Evolutionary conservation across 768 basidiomycete species (phyloP).

Genomic region (Pulveroboletus sp.): DNA sequence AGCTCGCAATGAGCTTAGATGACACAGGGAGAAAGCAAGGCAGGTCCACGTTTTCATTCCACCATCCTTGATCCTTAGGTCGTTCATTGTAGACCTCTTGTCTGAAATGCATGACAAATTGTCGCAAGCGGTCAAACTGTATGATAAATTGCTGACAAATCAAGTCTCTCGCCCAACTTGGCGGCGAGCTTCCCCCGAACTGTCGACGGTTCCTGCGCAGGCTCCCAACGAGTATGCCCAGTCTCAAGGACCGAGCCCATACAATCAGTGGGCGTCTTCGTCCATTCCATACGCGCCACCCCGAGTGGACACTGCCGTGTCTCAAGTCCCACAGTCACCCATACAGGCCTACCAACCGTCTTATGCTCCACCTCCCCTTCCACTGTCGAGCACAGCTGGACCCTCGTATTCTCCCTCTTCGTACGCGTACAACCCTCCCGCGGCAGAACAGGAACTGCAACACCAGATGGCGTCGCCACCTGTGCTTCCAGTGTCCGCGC

Average conservation of each 20-base stretch:
- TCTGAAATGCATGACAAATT: constrained; percentile 94
- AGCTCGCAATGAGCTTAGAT: constrained; percentile 77
- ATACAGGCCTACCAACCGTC: constrained; percentile 30
- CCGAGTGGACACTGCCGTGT: constrained; percentile 13
- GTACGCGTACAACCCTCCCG: constrained; percentile 9
- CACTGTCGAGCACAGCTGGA: constrained; percentile 10
- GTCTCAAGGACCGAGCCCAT: constrained; percentile 25
- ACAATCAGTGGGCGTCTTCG: constrained; percentile 31
- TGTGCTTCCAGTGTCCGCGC: not conserved
- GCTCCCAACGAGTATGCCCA: constrained; percentile 33
- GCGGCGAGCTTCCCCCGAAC: constrained; percentile 35
- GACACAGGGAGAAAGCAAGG: constrained; percentile 85
- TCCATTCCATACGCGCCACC: constrained; percentile 19
- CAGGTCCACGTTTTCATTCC: constrained; percentile 35
- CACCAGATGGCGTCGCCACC: constrained; percentile 15
- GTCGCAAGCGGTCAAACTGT: constrained; percentile 86
- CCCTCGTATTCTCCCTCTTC: constrained; percentile 16
- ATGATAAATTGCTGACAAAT: constrained; percentile 83
- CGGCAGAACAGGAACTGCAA: constrained; percentile 11
- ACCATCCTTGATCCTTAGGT: not conserved
- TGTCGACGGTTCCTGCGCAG: constrained; percentile 20
- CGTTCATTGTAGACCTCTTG: constrained; percentile 58
- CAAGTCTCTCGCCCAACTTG: constrained; percentile 74
- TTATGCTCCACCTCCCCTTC: constrained; percentile 23
- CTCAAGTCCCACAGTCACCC: constrained; percentile 28